Evolutionary conservation across 2,329 filamentous ascomycete genomes (phyloP).

Genomic region (Stromatinia cepivora): DNA sequence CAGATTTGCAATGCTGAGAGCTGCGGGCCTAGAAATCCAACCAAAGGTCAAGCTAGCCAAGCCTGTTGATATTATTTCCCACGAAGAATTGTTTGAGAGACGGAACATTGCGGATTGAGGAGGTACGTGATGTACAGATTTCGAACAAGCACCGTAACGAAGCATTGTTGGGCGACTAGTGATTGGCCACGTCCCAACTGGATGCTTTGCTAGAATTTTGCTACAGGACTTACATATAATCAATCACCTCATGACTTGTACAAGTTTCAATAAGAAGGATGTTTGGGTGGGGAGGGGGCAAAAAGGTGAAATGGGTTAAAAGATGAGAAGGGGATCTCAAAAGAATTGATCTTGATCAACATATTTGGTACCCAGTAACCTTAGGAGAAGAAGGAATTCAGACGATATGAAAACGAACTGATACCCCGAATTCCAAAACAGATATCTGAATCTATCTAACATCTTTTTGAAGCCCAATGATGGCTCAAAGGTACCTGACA

Average conservation of each 20-base stretch:
- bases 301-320: not conserved
- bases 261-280: not conserved
- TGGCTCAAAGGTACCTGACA: constrained; percentile 16
- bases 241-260: not conserved
- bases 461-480: constrained; percentile 1
- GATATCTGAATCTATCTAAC: not conserved
- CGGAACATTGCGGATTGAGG: constrained; percentile 27
- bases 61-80: constrained; percentile 38
- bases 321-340: not conserved
- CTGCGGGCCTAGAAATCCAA: constrained; percentile 54
- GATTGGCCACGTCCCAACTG: not conserved
- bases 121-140: not conserved
- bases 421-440: not conserved
- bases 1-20: constrained; percentile 63
- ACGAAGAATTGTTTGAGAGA: constrained; percentile 34
- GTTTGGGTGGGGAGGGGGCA: not conserved
- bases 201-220: not conserved
- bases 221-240: not conserved
- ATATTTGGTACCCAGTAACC: not conserved
- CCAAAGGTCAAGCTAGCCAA: constrained; percentile 44
- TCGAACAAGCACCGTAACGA: not conserved
- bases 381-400: not conserved
- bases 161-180: not conserved
- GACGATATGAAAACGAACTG: not conserved
- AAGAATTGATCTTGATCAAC: not conserved